A percentile compares a stretch with the other conserved stretches of the same genome.
phyloP scores from a whole-genome alignment of 371 early-diverging fungal genomes.

The Funneliformis caledonium region DNA sequence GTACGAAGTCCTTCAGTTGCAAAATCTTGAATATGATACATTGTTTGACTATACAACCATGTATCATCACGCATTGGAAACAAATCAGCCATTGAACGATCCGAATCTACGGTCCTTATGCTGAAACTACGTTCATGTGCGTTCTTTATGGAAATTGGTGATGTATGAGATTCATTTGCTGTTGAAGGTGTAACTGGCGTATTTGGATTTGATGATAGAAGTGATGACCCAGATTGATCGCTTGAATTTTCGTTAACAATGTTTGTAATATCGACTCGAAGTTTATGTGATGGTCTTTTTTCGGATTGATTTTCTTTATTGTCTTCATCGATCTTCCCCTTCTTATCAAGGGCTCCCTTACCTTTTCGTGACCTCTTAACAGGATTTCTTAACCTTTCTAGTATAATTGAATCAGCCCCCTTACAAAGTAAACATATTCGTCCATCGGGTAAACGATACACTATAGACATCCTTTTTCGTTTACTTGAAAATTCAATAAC shows the following conservation, averaged over 20 bases:
- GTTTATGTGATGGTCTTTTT: background rate
- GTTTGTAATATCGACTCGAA: background rate
- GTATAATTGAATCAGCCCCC: slow-evolving; percentile 79
- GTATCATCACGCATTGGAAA: slow-evolving; percentile 44
- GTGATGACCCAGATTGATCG: background rate
- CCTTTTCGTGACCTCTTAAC: slow-evolving; percentile 8
- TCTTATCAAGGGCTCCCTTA: background rate
- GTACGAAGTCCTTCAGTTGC: slow-evolving; percentile 91
- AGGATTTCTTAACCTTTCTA: slow-evolving; percentile 54
- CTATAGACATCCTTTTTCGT: slow-evolving; percentile 76
- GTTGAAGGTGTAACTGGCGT: background rate
- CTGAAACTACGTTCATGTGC: background rate
- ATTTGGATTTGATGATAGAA: background rate
- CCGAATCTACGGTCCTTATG: slow-evolving; percentile 21
- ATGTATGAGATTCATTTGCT: background rate
- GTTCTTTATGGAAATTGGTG: background rate
- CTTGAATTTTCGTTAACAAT: background rate
- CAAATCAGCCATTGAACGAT: background rate
- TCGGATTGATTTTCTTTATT: background rate
- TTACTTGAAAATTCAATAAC: slow-evolving; percentile 70
- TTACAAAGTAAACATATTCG: slow-evolving; percentile 72
- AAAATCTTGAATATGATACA: slow-evolving; percentile 64
- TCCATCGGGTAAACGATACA: slow-evolving; percentile 58
- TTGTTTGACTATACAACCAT: slow-evolving; percentile 52
- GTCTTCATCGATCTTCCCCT: background rate